These are phyloP conservation scores for Lactarius trivialis DNA, from an alignment of 768 basidiomycete genomes.

Conservation along the genomic window DNA sequence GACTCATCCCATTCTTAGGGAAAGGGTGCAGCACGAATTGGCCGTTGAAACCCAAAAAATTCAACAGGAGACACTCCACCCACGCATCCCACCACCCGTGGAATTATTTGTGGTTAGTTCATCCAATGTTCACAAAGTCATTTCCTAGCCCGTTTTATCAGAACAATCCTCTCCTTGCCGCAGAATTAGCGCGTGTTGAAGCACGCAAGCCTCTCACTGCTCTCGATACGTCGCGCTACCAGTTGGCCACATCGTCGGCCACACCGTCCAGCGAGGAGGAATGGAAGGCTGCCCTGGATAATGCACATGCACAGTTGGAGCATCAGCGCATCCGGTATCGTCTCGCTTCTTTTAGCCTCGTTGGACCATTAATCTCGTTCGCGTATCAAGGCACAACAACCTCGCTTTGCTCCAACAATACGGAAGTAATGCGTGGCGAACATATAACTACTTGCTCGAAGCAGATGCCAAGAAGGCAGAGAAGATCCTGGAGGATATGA, in stretches of 20 bases:
- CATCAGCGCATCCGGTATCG: conserved; percentile 74
- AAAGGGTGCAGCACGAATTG: conserved; percentile 72
- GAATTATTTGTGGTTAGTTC: conserved; percentile 64
- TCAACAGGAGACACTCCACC: conserved; percentile 52
- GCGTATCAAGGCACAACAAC: conserved; percentile 63
- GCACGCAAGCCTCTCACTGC: conserved; percentile 55
- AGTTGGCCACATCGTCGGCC: conserved; percentile 60
- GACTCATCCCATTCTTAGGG: conserved; percentile 58
- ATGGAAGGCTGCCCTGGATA: conserved; percentile 68
- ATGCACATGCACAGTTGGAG: conserved; percentile 77
- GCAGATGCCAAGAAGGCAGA: conserved; percentile 67
- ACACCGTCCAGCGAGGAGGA: conserved; percentile 63
- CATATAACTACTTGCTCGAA: conserved; percentile 86
- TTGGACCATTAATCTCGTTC: conserved; percentile 1
- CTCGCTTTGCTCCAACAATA: conserved; percentile 76
- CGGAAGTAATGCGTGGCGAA: conserved; percentile 85
- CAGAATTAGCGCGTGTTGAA: conserved; percentile 71
- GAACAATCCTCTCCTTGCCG: conserved; percentile 63
- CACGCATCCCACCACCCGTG: conserved; percentile 57
- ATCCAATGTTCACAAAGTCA: not conserved
- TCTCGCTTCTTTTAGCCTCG: not conserved
- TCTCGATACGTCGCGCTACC: conserved; percentile 68
- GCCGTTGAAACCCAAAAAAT: conserved; percentile 58
- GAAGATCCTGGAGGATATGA: conserved; percentile 66
- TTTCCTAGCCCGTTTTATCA: conserved; percentile 27